Percentiles rank a stretch among this genome's conserved stretches.
These are phyloP conservation scores for Solanum hybrid DNA, from an alignment of 305 asterid species.

Conservation along the genomic window DNA sequence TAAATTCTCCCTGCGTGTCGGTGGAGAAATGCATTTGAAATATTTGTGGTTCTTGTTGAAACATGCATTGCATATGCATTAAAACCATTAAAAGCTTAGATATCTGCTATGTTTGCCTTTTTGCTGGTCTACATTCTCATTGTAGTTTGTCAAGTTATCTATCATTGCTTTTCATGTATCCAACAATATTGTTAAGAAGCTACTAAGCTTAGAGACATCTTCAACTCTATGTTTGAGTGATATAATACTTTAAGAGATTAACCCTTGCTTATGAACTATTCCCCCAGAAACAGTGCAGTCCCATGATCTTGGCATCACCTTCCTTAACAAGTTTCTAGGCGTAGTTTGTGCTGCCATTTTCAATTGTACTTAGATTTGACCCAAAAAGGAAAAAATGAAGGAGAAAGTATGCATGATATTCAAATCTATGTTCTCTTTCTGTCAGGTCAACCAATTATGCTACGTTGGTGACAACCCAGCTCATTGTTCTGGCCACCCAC, in stretches of 20 bases:
- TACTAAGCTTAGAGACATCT: neutral
- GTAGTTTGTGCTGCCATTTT: neutral
- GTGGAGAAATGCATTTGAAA: neutral
- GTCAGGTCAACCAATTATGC: constrained; percentile 88
- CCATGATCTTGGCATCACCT: neutral
- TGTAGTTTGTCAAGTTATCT: neutral
- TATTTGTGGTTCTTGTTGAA: neutral
- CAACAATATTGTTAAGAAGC: neutral
- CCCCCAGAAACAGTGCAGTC: neutral
- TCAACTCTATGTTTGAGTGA: neutral
- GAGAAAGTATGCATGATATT: neutral
- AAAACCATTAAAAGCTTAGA: neutral
- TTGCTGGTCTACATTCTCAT: neutral
- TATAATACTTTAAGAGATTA: neutral
- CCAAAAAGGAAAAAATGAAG: neutral
- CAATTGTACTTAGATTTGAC: neutral
- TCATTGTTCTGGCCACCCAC: constrained; percentile 69
- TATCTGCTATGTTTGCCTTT: neutral
- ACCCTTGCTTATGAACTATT: neutral
- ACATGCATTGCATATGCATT: neutral
- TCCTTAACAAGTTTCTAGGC: neutral
- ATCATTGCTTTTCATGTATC: neutral
- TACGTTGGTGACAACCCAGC: constrained; percentile 67
- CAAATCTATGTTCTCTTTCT: constrained; percentile 17
- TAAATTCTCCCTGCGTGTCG: neutral